Evolutionary conservation across 305 asterid genomes (phyloP).

Genomic region (Nicotiana rustica): DNA sequence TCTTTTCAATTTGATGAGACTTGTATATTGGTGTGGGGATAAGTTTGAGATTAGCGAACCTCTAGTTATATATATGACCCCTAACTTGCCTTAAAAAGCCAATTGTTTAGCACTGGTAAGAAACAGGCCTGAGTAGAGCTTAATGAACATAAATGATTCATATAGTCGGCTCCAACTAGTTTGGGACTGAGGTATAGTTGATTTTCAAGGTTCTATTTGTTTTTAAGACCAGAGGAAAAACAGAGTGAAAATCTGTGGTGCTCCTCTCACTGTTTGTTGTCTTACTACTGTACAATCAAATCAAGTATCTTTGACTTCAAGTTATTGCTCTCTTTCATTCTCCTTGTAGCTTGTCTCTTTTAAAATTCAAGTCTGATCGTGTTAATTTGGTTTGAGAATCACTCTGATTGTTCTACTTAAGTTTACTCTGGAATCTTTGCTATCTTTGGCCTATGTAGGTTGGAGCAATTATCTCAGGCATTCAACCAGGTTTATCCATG

Average conservation of each 20-base stretch:
- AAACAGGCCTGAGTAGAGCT: background rate
- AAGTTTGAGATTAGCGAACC: background rate
- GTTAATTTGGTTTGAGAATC: slow-evolving; percentile 13
- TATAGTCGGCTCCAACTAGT: slow-evolving; percentile 8
- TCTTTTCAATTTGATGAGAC: background rate
- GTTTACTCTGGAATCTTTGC: slow-evolving; percentile 10
- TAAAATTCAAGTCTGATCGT: slow-evolving; percentile 19
- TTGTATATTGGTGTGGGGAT: slow-evolving; percentile 7
- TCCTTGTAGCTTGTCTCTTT: slow-evolving; percentile 16
- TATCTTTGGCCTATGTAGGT: slow-evolving; percentile 58
- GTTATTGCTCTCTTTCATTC: slow-evolving; percentile 22
- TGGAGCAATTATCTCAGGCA: slow-evolving; percentile 86
- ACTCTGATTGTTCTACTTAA: slow-evolving; percentile 11
- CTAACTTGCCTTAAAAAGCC: too few species aligned
- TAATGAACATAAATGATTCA: slow-evolving; percentile 5
- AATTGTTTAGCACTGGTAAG: too few species aligned
- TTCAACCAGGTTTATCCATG: slow-evolving; percentile 98
- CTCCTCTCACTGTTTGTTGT: background rate
- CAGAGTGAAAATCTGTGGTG: background rate
- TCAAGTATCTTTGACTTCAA: background rate
- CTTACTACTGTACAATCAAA: background rate
- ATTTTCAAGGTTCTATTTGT: slow-evolving; percentile 8
- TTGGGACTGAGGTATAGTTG: background rate
- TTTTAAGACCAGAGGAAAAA: background rate
- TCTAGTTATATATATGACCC: background rate